phyloP scores from a whole-genome alignment of 805 yeast species.

The Sungouiozyma ichnusensis region DNA sequence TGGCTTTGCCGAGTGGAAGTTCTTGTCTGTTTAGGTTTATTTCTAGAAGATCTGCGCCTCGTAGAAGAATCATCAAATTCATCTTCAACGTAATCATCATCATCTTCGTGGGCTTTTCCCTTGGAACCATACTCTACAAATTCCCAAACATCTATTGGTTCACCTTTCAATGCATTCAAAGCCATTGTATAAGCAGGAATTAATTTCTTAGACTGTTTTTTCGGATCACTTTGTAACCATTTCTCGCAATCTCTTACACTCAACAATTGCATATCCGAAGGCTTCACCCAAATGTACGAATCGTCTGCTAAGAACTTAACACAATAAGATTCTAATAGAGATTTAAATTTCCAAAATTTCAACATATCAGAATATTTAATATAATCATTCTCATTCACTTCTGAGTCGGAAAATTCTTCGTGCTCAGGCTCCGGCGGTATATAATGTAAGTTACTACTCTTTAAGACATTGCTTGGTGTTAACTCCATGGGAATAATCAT shows the following conservation, averaged over 20 bases:
- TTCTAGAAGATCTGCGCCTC: conserved; percentile 10
- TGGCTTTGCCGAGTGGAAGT: conserved; percentile 11
- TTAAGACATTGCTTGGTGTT: conserved; percentile 47
- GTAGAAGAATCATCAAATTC: conserved; percentile 13
- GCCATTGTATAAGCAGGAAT: conserved; percentile 43
- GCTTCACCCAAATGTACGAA: conserved; percentile 27
- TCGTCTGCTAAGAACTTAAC: conserved; percentile 28
- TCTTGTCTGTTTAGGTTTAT: conserved; percentile 13
- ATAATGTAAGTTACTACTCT: conserved; percentile 12
- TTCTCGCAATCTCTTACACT: conserved; percentile 14
- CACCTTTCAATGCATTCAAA: conserved; percentile 24
- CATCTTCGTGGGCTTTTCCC: conserved; percentile 25
- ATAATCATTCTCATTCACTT: conserved; percentile 4
- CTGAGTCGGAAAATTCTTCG: conserved; percentile 5
- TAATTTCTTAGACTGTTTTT: conserved; percentile 38
- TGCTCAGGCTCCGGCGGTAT: conserved; percentile 4
- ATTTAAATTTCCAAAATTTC: conserved; percentile 17
- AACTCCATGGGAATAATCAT: conserved; percentile 55
- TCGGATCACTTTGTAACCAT: conserved; percentile 22
- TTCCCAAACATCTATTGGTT: conserved; percentile 25
- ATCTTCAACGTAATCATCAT: conserved; percentile 24
- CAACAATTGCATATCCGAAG: conserved; percentile 15
- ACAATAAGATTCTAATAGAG: conserved; percentile 17
- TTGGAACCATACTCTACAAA: conserved; percentile 28
- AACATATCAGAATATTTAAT: conserved; percentile 18